Evolutionary conservation across 2,329 filamentous ascomycete species (phyloP).

Genomic region (Passalora sequoiae): DNA sequence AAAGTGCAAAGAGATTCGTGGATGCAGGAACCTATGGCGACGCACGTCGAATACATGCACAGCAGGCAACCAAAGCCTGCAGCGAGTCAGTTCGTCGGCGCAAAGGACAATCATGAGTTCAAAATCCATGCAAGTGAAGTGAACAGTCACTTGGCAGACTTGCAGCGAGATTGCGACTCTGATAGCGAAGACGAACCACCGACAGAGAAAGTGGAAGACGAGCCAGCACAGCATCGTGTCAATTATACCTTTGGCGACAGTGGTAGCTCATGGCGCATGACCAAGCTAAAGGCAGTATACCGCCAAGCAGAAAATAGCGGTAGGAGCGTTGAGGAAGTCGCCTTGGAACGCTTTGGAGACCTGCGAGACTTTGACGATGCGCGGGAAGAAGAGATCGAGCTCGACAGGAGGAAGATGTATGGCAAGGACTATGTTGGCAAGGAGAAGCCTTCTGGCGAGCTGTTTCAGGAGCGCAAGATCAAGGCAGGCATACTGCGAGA

Average conservation of each 20-base stretch:
- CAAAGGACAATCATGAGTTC: constrained; percentile 59
- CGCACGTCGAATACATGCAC: constrained; percentile 80
- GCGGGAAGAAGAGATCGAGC: constrained; percentile 83
- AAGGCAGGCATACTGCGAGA: constrained; percentile 49
- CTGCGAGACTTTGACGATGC: constrained; percentile 85
- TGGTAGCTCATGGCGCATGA: constrained; percentile 95
- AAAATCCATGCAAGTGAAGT: constrained; percentile 76
- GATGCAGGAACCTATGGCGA: constrained; percentile 83
- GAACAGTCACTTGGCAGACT: constrained; percentile 63
- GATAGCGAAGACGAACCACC: constrained; percentile 50
- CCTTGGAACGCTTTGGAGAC: constrained; percentile 73
- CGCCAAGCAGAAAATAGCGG: constrained; percentile 68
- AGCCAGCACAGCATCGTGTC: constrained; percentile 58
- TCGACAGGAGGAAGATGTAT: constrained; percentile 77
- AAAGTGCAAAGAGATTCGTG: constrained; percentile 71
- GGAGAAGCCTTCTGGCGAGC: constrained; percentile 78
- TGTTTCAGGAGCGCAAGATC: constrained; percentile 71
- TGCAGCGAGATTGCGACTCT: constrained; percentile 45
- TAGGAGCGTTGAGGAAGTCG: constrained; percentile 72
- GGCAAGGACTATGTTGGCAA: constrained; percentile 80
- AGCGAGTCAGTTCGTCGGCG: constrained; percentile 41
- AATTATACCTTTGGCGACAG: constrained; percentile 83
- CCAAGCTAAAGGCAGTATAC: constrained; percentile 82
- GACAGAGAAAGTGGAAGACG: constrained; percentile 39
- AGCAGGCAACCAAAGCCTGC: constrained; percentile 47